A percentile compares a stretch with the other conserved stretches of the same genome.
Evolutionary conservation across 768 basidiomycete species (phyloP).

Genomic region (Sistotremastrum suecicum): DNA sequence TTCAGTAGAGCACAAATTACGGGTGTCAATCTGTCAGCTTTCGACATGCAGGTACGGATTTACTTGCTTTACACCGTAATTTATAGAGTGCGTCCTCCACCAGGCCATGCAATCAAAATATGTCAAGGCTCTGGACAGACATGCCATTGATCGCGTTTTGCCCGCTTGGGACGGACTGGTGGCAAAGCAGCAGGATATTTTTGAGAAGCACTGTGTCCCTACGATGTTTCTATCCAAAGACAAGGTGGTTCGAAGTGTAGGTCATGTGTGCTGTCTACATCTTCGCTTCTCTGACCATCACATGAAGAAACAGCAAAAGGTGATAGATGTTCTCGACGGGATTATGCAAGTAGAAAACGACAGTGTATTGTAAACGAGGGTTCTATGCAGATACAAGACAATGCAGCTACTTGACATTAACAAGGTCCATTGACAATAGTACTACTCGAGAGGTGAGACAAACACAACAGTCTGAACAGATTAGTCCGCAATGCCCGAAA

Average conservation of each 20-base stretch:
- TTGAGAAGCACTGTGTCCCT: conserved; percentile 51
- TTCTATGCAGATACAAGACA: not conserved
- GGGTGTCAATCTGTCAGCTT: conserved; percentile 48
- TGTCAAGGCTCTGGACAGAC: conserved; percentile 48
- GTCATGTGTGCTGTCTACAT: conserved; percentile 6
- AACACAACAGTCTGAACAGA: too few relatives aligned
- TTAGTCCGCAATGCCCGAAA: conserved; percentile 14
- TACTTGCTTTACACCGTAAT: conserved; percentile 2
- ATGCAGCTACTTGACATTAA: too few relatives aligned
- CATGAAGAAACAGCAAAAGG: conserved; percentile 48
- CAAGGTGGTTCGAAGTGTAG: conserved; percentile 41
- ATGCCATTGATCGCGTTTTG: conserved; percentile 56
- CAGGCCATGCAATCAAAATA: conserved; percentile 56
- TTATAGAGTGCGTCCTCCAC: not conserved
- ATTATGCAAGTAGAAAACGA: conserved; percentile 18
- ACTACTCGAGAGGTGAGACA: too few relatives aligned
- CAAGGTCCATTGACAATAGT: too few relatives aligned
- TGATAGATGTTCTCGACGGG: conserved; percentile 57
- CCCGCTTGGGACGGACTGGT: conserved; percentile 69
- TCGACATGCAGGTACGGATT: conserved; percentile 46
- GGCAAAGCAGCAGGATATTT: conserved; percentile 49
- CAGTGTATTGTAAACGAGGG: not conserved
- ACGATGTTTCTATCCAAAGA: conserved; percentile 50
- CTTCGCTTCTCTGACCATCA: conserved; percentile 1
- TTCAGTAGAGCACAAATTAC: conserved; percentile 47